Percentiles rank a stretch among this genome's conserved stretches.
phyloP scores from a whole-genome alignment of 768 basidiomycete species.

The Podaxis sp. region DNA sequence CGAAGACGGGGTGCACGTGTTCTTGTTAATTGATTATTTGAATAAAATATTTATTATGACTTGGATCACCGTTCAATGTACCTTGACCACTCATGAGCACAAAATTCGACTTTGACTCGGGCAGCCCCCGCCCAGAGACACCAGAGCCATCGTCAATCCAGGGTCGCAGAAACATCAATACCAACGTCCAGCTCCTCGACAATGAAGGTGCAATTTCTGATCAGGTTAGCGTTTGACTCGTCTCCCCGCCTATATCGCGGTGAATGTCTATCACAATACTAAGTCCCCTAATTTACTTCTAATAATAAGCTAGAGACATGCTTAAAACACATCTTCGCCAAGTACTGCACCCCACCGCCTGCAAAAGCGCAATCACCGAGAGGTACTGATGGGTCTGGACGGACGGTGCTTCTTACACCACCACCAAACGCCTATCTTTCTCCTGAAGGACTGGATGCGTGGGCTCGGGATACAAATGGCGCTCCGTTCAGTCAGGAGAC shows the following conservation, averaged over 20 bases:
- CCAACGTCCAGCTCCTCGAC: conserved; percentile 58
- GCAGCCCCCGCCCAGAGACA: conserved; percentile 55
- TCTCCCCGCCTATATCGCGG: not conserved
- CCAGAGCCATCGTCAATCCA: conserved; percentile 62
- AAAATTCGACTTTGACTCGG: conserved; percentile 27
- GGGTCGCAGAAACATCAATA: conserved; percentile 47
- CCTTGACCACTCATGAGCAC: conserved; percentile 15
- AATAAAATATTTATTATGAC: not conserved
- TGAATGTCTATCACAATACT: conserved; percentile 1
- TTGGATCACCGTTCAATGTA: not conserved
- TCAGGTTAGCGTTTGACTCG: conserved; percentile 40
- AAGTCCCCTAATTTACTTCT: not conserved
- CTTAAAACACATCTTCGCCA: conserved; percentile 75
- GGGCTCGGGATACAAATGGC: conserved; percentile 83
- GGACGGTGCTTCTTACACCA: conserved; percentile 38
- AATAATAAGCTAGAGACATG: conserved; percentile 58
- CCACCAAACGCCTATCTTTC: conserved; percentile 58
- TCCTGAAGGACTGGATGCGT: conserved; percentile 63
- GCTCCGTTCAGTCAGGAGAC: conserved; percentile 72
- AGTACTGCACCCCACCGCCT: conserved; percentile 60
- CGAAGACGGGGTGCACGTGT: conserved; percentile 14
- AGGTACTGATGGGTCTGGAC: conserved; percentile 11
- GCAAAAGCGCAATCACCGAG: conserved; percentile 14
- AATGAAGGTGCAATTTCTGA: conserved; percentile 67
- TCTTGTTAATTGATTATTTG: not conserved